Evolutionary conservation across 768 basidiomycete species (phyloP), one percentile per base, ranked within the genome.

Genomic region (Phylloporus rhodoxanthus): DNA sequence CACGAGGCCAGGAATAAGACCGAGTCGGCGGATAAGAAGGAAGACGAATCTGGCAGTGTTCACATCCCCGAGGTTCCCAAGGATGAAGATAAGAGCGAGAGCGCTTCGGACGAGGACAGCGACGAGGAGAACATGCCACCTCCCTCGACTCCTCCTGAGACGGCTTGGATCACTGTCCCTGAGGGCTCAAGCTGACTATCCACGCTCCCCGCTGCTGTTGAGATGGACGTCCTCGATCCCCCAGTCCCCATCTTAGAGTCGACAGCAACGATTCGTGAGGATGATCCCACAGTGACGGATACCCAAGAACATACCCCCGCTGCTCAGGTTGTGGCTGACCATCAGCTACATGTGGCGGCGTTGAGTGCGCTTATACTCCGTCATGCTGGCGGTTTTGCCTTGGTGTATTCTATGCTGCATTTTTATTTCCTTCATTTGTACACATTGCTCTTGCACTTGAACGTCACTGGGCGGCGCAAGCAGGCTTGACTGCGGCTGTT

Each of bases 1-100:
- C 80, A 79, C 61, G 81, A 80, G 66, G 70, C 72, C 46, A 77
- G 70, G 57, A 71, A 65, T 54, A 75, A 76, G 66, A 59, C 68
- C 37, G 68, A 72, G 44, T 68, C 70, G 40, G 65, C 71, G 43
- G 67, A 74, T 45, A 74, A 79, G 60, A 73, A 71, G 50, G 75
- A 72, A 51, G 68, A 69, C 17, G 69, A 68, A 45, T 58, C 47
- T 34, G 5, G 40, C 11, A n/a, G 50, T 32, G 23, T 37, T 15
- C 25, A 56, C 10, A 43, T 13, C 3, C 21, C 37, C 25, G 59
- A 60, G 28, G 19, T 17, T 11, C 33, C 57, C 47, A 66, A 55
- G 51, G 57, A 68, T 39, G 65, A 66, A 17, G 59, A 63, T 40
- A 69, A 62, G 59, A 61, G 60, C 15, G 70, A 68, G 25, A 63